Conservation (phyloP, 2,329 filamentous ascomycete species). For the Keithomyces neogunnii region DNA sequence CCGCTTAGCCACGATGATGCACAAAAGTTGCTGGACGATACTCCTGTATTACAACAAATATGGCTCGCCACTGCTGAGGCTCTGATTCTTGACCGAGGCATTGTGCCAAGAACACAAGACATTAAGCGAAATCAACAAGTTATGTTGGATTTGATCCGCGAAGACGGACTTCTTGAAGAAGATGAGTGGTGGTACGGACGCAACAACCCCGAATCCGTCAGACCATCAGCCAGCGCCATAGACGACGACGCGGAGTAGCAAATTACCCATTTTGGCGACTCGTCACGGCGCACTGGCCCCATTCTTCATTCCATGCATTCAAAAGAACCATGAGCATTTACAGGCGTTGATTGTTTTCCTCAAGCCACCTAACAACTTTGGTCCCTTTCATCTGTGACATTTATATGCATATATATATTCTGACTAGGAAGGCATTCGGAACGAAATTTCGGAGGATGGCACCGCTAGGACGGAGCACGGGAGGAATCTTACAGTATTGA, state of each 20-base stretch:
- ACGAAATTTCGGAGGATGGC: not conserved
- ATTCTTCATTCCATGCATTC: too few relatives aligned
- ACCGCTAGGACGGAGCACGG: not conserved
- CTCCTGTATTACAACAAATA: conserved; percentile 50
- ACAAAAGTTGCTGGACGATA: conserved; percentile 41
- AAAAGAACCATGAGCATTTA: conserved; percentile 3
- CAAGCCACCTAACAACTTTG: not conserved
- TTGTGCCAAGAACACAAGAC: conserved; percentile 49
- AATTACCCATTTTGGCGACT: not conserved
- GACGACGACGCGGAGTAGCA: conserved; percentile 40
- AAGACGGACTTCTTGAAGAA: conserved; percentile 49
- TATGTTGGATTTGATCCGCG: conserved; percentile 55
- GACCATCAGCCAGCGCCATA: conserved; percentile 39
- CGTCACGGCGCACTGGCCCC: too few relatives aligned
- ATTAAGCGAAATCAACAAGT: conserved; percentile 57
- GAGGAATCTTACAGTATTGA: not conserved
- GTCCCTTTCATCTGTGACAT: not conserved
- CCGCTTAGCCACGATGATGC: conserved; percentile 42
- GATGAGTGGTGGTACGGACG: conserved; percentile 57
- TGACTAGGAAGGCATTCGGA: not conserved
- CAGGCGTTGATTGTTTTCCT: conserved; percentile 4
- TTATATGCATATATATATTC: not conserved
- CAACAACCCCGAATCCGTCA: conserved; percentile 43
- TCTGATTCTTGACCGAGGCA: conserved; percentile 48
- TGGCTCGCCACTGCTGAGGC: conserved; percentile 57